Evolutionary conservation across 2,329 filamentous ascomycete genomes (phyloP).

Genomic region (Xylogone sp.): DNA sequence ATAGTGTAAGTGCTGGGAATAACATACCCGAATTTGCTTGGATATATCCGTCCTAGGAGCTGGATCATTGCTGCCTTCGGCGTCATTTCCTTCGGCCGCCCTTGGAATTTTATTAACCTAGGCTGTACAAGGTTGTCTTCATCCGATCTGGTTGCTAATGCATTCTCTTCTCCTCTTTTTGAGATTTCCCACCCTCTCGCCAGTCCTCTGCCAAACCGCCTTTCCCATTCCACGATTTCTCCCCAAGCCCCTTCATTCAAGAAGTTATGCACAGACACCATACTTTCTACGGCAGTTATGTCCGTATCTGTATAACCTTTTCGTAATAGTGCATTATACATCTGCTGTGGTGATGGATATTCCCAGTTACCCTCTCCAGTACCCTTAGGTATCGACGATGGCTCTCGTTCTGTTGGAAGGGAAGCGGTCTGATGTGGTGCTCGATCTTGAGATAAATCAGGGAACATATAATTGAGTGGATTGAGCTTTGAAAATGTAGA

Average conservation of each 20-base stretch:
- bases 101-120: slow-evolving; percentile 81
- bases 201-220: slow-evolving; percentile 74
- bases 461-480: slow-evolving; percentile 94
- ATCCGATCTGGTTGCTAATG: slow-evolving; percentile 45
- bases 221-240: slow-evolving; percentile 93
- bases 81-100: slow-evolving; percentile 82
- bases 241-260: slow-evolving; percentile 96
- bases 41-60: slow-evolving; percentile 74
- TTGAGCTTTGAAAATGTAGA: slow-evolving; percentile 65
- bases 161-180: slow-evolving; percentile 67
- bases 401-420: slow-evolving; percentile 77
- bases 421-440: slow-evolving; percentile 67
- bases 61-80: slow-evolving; percentile 87
- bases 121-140: slow-evolving; percentile 58
- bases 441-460: slow-evolving; percentile 74
- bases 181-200: slow-evolving; percentile 70
- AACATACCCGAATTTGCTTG: slow-evolving; percentile 70
- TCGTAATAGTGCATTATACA: slow-evolving; percentile 97
- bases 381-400: slow-evolving; percentile 87
- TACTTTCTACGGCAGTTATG: slow-evolving; percentile 86
- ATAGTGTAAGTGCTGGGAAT: neutral
- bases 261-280: slow-evolving; percentile 98
- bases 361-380: slow-evolving; percentile 83
- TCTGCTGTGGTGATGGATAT: slow-evolving; percentile 96
- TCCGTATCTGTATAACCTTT: slow-evolving; percentile 97